A percentile compares a stretch with the other conserved stretches of the same genome.
These are phyloP conservation scores for Dactylellina sp. DNA, from an alignment of 2,329 filamentous ascomycete genomes.

Conservation along the genomic window DNA sequence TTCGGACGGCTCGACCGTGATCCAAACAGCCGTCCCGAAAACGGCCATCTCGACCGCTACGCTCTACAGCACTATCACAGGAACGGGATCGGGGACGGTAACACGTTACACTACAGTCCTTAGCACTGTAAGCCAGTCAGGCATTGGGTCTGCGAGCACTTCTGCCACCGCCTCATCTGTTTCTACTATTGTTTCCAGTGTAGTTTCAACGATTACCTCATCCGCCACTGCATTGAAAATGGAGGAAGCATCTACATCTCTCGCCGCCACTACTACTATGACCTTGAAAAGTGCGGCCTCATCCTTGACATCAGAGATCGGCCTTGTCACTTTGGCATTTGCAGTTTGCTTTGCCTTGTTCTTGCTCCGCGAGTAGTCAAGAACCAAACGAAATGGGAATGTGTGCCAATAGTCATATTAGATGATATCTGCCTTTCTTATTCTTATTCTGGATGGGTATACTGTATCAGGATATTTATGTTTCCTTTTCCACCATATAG, in stretches of 20 bases:
- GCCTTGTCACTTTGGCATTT: not conserved
- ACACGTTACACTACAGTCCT: not conserved
- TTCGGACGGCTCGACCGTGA: not conserved
- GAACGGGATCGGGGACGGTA: not conserved
- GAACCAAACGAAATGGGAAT: not conserved
- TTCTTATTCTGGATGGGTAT: no score
- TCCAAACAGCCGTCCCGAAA: no score
- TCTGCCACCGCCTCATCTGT: not conserved
- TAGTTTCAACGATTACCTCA: not conserved
- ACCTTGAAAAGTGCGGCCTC: not conserved
- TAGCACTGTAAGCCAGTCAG: not conserved
- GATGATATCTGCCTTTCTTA: no score
- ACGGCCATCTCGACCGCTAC: constrained; percentile 1
- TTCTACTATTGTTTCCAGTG: constrained; percentile 2
- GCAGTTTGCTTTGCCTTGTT: not conserved
- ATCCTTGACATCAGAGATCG: not conserved
- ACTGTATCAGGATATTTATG: no score
- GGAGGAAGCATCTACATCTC: not conserved
- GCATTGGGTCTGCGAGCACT: not conserved
- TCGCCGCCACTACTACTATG: not conserved
- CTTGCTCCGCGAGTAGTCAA: not conserved
- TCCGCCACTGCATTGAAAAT: not conserved
- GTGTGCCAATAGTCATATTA: no score
- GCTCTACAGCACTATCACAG: not conserved
- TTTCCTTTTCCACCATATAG: no score